Percentiles rank a stretch among this genome's conserved stretches.
phyloP scores from a whole-genome alignment of 2,329 filamentous ascomycete species.

The Cladosporium sp. region DNA sequence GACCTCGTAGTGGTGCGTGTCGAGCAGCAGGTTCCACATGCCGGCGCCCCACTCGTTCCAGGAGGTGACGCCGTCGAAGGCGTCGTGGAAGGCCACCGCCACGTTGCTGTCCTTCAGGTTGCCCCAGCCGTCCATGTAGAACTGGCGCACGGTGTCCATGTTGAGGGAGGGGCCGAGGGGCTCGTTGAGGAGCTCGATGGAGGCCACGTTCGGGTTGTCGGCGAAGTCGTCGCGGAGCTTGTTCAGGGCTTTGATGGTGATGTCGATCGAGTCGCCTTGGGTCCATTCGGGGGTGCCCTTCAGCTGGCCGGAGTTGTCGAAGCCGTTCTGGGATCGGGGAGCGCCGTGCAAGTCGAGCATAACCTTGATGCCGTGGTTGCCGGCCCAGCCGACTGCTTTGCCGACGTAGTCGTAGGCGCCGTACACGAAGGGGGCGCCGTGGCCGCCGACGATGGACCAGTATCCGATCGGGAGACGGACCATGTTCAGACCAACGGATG shows the following conservation, averaged over 20 bases:
- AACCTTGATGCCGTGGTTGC: constrained; percentile 48
- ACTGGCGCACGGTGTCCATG: constrained; percentile 44
- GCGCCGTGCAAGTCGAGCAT: constrained; percentile 64
- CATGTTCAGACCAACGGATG: constrained; percentile 52
- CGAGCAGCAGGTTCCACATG: constrained; percentile 39
- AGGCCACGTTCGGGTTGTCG: constrained; percentile 40
- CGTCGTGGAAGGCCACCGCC: constrained; percentile 52
- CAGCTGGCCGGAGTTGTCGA: constrained; percentile 56
- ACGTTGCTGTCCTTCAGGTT: constrained; percentile 25
- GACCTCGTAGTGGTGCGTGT: constrained; percentile 64
- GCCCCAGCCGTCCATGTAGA: constrained; percentile 50
- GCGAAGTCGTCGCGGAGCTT: constrained; percentile 40
- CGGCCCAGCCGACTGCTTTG: constrained; percentile 51
- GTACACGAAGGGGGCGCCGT: constrained; percentile 44
- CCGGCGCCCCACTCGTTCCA: constrained; percentile 57
- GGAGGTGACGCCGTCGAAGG: constrained; percentile 45
- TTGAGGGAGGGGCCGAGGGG: constrained; percentile 42
- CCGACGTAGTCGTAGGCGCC: constrained; percentile 51
- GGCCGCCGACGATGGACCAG: constrained; percentile 50
- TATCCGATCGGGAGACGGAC: constrained; percentile 55
- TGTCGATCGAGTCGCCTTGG: constrained; percentile 41
- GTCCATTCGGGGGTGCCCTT: constrained; percentile 39
- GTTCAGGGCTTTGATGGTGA: constrained; percentile 51
- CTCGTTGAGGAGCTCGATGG: constrained; percentile 45
- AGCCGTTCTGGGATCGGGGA: constrained; percentile 59